phyloP scores from a whole-genome alignment of 148 eudicot genomes.

The Agrostemma githago region DNA sequence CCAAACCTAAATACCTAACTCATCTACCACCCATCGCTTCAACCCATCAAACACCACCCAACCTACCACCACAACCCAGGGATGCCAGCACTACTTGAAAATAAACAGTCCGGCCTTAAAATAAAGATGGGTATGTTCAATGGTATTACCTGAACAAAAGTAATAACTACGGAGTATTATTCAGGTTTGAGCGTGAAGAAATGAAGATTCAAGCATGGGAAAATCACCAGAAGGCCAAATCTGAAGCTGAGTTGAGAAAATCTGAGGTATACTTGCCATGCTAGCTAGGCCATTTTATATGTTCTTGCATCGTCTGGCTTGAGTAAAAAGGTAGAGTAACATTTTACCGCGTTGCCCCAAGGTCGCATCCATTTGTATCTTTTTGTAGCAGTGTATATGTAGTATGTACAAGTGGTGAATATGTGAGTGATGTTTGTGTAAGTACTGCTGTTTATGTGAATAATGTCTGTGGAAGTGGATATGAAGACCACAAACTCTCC shows the following conservation, averaged over 20 bases:
- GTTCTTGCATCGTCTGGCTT: neutral
- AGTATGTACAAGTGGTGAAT: neutral
- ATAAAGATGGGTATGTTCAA: neutral
- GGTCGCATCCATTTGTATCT: neutral
- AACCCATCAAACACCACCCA: too few relatives aligned
- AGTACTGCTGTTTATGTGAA: neutral
- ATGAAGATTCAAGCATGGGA: conserved; percentile 76
- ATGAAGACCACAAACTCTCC: neutral
- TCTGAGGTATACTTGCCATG: conserved; percentile 35
- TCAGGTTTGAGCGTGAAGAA: conserved; percentile 67
- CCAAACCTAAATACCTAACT: too few relatives aligned
- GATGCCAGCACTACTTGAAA: too few relatives aligned
- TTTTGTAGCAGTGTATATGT: neutral
- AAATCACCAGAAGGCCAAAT: conserved; percentile 59
- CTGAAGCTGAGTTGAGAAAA: conserved; percentile 61
- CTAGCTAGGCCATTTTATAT: neutral
- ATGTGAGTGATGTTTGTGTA: neutral
- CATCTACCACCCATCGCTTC: too few relatives aligned
- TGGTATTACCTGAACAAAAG: neutral
- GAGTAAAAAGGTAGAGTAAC: neutral
- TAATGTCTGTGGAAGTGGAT: conserved; percentile 1
- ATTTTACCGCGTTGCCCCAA: neutral
- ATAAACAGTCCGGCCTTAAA: too few relatives aligned
- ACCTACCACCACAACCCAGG: too few relatives aligned
- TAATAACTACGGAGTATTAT: neutral